Conservation (phyloP, 2,329 filamentous ascomycete genomes). For the Dendrostoma leiphaemia region DNA sequence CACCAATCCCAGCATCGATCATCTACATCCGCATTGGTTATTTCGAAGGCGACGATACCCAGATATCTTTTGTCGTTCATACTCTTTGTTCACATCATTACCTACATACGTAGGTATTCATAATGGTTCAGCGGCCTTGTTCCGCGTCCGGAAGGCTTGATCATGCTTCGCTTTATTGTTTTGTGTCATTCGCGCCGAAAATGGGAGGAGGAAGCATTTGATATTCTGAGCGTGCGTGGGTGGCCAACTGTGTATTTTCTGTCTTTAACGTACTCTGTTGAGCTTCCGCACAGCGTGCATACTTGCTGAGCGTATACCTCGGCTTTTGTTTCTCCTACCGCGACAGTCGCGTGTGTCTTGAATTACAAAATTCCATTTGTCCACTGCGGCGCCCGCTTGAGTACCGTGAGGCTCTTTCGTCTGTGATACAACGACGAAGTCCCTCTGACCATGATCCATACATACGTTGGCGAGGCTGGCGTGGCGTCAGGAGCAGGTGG, state of each 20-base stretch:
- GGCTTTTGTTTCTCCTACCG: not conserved
- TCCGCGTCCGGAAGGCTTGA: not conserved
- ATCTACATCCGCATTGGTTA: not conserved
- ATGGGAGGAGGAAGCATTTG: not conserved
- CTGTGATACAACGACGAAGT: no score
- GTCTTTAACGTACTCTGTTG: not conserved
- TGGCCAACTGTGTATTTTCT: not conserved
- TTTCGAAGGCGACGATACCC: constrained; percentile 8
- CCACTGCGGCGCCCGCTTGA: no score
- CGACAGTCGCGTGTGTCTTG: not conserved
- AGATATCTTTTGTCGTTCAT: not conserved
- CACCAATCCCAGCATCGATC: no score
- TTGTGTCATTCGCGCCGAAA: no score
- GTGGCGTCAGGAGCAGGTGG: no score
- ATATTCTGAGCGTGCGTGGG: not conserved
- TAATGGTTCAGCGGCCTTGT: not conserved
- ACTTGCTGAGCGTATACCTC: not conserved
- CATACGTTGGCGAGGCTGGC: no score
- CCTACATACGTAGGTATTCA: not conserved
- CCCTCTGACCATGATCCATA: no score
- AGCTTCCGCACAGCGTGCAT: not conserved
- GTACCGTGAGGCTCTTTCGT: no score
- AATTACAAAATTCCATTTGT: not conserved
- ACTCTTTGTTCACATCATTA: not conserved
- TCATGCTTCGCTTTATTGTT: no score